Evolutionary conservation across 768 basidiomycete species (phyloP), one percentile per base, ranked within the genome.

Genomic region (Agrocybe praecox): DNA sequence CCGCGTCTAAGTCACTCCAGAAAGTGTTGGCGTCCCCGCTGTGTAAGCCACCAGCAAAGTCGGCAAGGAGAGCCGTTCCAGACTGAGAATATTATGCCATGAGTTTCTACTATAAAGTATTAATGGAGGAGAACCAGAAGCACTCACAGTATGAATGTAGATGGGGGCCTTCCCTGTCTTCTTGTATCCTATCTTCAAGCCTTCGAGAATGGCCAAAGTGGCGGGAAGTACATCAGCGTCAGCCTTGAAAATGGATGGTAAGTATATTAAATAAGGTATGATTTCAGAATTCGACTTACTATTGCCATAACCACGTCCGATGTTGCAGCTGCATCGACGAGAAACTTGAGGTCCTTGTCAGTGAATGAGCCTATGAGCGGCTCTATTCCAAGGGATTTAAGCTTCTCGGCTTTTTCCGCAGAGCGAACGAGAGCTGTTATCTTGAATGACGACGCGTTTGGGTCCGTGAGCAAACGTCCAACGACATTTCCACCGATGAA

Each of bases 111-210:
- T 36, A n/a, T 1, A 22, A 1, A 29, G 26, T 4, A 29, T 29
- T 29, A 29, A 4, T 29, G 18, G 23, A 8, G 7, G 24, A n/a
- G 19, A 26, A 4, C 15, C 11, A 29, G 2, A 12, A 26, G 14
- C 3, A 69, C 83, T 59, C 57, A 84, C 86, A 0, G 84, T 85
- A 57, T 88, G 82, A 15, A 88, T 85, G 11, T 81, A 69, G 56
- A 76, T 71, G 6, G 85, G 77, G 1, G 65, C 63, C 2, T 67
- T 73, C 0, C 81, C 78, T 0, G 80, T 76, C 24, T 61, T 63
- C 29, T 76, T 71, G 40, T 76, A 69, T 24, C 74, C 69, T 59
- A 73, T 75, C 68, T 80, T 82, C 61, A 82, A 53, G 0, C 87
- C 86, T 9, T 67, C 72, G 53, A 88, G 65, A n/a, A 82, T 76